Conservation (phyloP, 2,329 filamentous ascomycete species). For the Curvularia sp. region DNA sequence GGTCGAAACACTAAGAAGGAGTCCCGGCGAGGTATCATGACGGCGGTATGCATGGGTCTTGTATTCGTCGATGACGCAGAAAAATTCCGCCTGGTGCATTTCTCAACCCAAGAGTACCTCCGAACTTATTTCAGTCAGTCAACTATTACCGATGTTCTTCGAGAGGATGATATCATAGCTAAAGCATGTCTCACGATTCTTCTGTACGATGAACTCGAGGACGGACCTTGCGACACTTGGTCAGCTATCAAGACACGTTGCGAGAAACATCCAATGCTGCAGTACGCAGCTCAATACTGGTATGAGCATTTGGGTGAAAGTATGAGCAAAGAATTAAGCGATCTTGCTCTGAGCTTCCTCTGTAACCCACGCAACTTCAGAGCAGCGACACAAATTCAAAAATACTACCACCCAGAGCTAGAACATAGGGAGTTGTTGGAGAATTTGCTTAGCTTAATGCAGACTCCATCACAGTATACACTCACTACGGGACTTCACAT, state of each 20-base stretch:
- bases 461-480: neutral
- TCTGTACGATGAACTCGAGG: neutral
- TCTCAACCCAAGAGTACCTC: neutral
- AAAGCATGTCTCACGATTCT: neutral
- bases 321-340: neutral
- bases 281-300: neutral
- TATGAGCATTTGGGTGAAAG: neutral
- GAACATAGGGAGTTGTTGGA: no score
- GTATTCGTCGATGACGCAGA: neutral
- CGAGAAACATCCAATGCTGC: neutral
- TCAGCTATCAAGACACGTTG: neutral
- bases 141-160: neutral
- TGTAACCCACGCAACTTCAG: neutral
- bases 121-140: neutral
- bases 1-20: neutral
- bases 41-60: neutral
- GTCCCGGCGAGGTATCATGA: neutral
- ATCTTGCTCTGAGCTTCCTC: neutral
- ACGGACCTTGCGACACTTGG: neutral
- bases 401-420: no score
- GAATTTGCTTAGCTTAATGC: no score
- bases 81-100: neutral
- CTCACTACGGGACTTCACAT: neutral
- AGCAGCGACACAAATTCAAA: neutral
- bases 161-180: neutral